Base-by-base conservation (phyloP, 164 flowering plant species). In the Litsea cubeba region DNA sequence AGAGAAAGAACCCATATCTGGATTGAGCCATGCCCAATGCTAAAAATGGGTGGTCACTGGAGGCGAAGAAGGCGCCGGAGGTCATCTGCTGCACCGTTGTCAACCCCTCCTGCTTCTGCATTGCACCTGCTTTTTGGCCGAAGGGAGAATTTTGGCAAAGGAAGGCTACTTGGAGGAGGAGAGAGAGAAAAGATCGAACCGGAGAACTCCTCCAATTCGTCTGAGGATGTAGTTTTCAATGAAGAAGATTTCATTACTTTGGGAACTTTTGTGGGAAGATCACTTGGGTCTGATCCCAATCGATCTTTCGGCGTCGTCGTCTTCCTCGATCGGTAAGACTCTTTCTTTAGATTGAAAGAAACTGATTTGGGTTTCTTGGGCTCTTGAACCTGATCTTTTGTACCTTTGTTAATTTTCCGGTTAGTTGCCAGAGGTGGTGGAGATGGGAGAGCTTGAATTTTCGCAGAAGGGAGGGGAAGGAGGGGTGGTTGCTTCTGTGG, bases 101-200 rank as follows among this genome's bases (percentile, higher is more conserved):
- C 71, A 26, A 7, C 89, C 12, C 81, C 85, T n/a, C 79, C 82
- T 5, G 88, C 90, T 70, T 85, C 85, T 0, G 81, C 83, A 30
- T 82, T 86, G 85, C 95, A 87, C 67, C 84, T 74, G 28, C 83
- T 81, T 81, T 84, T 89, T 1, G 88, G 85, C 80, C 82, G 83
- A 30, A 89, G 23, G 32, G 87, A 84, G 69, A 90, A 90, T 72
- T 80, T 89, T 15, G 97, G 97, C 85, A 92, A 73, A 24, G 97
- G 97, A 84, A 92, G 80, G 81, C 97, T 88, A 73, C 95, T 92
- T 8, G 97, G 94, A 15, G 88, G 92, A 24, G 93, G 93, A 60
- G 97, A 82, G 5, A 83, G 78, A 12, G 79, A 68, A 51, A 81
- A 80, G 51, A 80, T 67, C 1, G 82, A 79, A 58, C 83, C 84